phyloP scores from a whole-genome alignment of 2,329 filamentous ascomycete species.

The Lasiodiplodia sp. region DNA sequence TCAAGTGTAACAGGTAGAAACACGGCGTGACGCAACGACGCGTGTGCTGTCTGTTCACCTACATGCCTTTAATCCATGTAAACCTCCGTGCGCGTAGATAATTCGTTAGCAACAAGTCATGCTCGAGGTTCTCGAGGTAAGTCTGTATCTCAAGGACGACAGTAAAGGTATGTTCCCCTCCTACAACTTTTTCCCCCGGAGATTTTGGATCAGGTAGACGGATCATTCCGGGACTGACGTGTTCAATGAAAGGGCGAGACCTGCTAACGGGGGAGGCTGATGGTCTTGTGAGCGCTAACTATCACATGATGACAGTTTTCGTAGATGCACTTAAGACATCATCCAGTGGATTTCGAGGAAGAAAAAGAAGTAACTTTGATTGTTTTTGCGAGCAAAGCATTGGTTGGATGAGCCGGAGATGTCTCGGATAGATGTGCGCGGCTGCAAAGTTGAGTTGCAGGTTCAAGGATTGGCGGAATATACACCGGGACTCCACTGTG shows the following conservation, averaged over 20 bases:
- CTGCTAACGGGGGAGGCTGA: not conserved
- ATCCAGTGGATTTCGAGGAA: not conserved
- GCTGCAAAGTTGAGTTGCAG: not conserved
- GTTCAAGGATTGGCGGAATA: not conserved
- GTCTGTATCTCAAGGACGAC: not conserved
- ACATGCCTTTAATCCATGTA: not conserved
- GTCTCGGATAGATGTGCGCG: constrained; percentile 18
- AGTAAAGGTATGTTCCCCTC: not conserved
- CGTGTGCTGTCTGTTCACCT: not conserved
- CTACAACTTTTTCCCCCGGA: too few relatives aligned
- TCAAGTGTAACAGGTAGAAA: not conserved
- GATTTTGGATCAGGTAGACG: not conserved
- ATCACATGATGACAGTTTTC: constrained; percentile 19
- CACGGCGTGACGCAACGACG: not conserved
- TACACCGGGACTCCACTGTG: constrained; percentile 1
- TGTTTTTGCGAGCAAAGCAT: not conserved
- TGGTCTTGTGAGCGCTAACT: constrained; percentile 13
- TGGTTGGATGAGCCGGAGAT: constrained; percentile 14
- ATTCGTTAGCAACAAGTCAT: not conserved
- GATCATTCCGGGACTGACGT: not conserved
- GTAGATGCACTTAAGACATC: constrained; percentile 1
- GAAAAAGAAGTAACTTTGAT: not conserved
- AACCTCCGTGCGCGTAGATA: not conserved
- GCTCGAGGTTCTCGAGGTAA: not conserved
- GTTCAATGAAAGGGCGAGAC: not conserved